These are phyloP conservation scores for Pseudocercospora vitis DNA, from an alignment of 2,329 filamentous ascomycete species.

Conservation along the genomic window DNA sequence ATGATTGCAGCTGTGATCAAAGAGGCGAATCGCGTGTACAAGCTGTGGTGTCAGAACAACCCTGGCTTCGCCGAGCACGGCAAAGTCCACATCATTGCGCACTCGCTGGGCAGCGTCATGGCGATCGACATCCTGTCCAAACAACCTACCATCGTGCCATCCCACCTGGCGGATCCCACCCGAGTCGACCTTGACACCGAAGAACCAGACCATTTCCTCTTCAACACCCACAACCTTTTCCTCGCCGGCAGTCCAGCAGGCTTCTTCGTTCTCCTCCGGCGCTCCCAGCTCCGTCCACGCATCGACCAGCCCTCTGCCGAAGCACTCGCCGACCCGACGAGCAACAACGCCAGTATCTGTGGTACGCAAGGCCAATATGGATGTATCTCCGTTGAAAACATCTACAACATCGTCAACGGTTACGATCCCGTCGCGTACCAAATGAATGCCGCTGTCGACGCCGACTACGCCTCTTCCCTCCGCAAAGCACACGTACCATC, in stretches of 20 bases:
- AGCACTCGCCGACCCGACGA: conserved; percentile 61
- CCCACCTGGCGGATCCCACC: conserved; percentile 37
- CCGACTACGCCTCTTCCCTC: conserved; percentile 71
- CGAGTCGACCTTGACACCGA: conserved; percentile 27
- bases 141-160: conserved; percentile 73
- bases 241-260: conserved; percentile 85
- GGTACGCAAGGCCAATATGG: conserved; percentile 80
- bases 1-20: conserved; percentile 87
- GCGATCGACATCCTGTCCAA: conserved; percentile 85
- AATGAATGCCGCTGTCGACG: conserved; percentile 86
- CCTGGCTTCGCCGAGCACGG: conserved; percentile 75
- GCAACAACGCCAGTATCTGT: conserved; percentile 58
- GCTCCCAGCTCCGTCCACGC: conserved; percentile 69
- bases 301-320: conserved; percentile 74
- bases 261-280: conserved; percentile 88
- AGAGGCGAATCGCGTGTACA: conserved; percentile 94
- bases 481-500: conserved; percentile 78
- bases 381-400: conserved; percentile 89
- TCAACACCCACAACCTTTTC: conserved; percentile 87
- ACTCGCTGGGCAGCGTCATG: conserved; percentile 94
- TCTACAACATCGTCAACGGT: conserved; percentile 87
- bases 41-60: conserved; percentile 92
- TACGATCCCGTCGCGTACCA: conserved; percentile 85
- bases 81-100: conserved; percentile 86
- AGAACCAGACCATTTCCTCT: conserved; percentile 68